A percentile compares a stretch with the other conserved stretches of the same genome.
Evolutionary conservation across 164 flowering plant genomes (phyloP).

Genomic region (Kalanchoe fedtschenkoi): DNA sequence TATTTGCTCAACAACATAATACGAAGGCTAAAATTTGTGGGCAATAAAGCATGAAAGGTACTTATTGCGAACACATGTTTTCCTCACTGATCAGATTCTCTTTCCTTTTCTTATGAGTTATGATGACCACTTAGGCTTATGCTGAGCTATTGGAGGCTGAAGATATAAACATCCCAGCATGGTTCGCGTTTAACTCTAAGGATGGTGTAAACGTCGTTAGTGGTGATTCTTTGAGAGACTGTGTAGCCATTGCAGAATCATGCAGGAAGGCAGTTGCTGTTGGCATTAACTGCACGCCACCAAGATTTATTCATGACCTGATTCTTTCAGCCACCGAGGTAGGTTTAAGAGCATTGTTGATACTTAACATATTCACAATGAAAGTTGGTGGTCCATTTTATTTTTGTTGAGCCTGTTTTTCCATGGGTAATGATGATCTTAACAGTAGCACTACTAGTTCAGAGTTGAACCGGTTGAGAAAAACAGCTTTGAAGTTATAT

Average conservation of each 20-base stretch:
- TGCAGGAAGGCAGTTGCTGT: slow-evolving; percentile 67
- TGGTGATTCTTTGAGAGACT: slow-evolving; percentile 68
- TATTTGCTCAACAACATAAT: background rate
- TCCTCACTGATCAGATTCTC: background rate
- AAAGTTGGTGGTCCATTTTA: background rate
- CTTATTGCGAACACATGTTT: background rate
- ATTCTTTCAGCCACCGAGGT: slow-evolving; percentile 54
- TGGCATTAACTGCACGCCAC: slow-evolving; percentile 92
- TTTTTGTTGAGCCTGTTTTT: background rate
- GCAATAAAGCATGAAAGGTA: background rate
- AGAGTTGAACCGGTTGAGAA: background rate
- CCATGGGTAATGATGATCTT: background rate
- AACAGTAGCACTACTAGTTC: background rate
- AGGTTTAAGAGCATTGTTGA: slow-evolving; percentile 2
- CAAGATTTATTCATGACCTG: slow-evolving; percentile 60
- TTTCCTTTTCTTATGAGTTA: background rate
- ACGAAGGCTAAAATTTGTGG: background rate
- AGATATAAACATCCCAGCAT: slow-evolving; percentile 33
- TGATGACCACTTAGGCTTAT: slow-evolving; percentile 10
- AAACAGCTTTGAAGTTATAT: background rate
- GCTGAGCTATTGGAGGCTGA: slow-evolving; percentile 13
- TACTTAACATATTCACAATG: background rate
- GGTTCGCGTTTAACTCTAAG: slow-evolving; percentile 50
- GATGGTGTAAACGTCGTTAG: slow-evolving; percentile 73
- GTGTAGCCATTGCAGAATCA: slow-evolving; percentile 59